These are phyloP conservation scores for Penicillium soppii DNA, from an alignment of 495 filamentous ascomycete genomes.

Conservation along the genomic window DNA sequence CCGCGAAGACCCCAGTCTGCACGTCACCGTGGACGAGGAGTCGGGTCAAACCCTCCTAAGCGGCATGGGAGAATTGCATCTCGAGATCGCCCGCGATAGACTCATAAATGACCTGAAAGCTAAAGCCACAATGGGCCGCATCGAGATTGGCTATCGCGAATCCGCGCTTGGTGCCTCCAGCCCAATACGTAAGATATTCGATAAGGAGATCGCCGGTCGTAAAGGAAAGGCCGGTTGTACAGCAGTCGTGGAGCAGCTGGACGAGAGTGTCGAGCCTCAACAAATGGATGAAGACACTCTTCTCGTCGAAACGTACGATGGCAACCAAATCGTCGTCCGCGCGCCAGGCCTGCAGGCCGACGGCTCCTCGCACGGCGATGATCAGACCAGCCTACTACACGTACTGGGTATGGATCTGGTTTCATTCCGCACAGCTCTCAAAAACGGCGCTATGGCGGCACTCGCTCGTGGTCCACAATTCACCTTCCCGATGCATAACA, in stretches of 20 bases:
- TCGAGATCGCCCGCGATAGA: conserved; percentile 89
- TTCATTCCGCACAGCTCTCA: conserved; percentile 61
- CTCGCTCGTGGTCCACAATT: conserved; percentile 81
- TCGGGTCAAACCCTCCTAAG: conserved; percentile 89
- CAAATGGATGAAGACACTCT: conserved; percentile 28
- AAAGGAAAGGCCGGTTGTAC: conserved; percentile 73
- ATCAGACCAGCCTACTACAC: conserved; percentile 42
- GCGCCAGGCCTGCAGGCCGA: conserved; percentile 45
- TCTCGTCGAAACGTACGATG: conserved; percentile 34
- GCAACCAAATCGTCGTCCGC: conserved; percentile 61
- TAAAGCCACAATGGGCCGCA: conserved; percentile 86
- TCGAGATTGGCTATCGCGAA: conserved; percentile 95
- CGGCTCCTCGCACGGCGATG: conserved; percentile 32
- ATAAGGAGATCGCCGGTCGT: conserved; percentile 78
- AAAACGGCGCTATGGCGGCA: conserved; percentile 79
- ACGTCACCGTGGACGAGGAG: conserved; percentile 81
- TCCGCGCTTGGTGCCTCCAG: conserved; percentile 55
- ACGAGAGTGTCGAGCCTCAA: conserved; percentile 26
- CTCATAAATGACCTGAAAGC: conserved; percentile 86
- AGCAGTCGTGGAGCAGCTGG: conserved; percentile 61
- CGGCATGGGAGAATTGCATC: conserved; percentile 97
- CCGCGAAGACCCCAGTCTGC: conserved; percentile 92
- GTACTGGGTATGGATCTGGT: conserved; percentile 58
- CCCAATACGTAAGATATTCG: conserved; percentile 61
- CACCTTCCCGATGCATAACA: conserved; percentile 70